These are phyloP conservation scores for Ophiostoma triangulosporum DNA, from an alignment of 2,329 filamentous ascomycete genomes.

Conservation along the genomic window DNA sequence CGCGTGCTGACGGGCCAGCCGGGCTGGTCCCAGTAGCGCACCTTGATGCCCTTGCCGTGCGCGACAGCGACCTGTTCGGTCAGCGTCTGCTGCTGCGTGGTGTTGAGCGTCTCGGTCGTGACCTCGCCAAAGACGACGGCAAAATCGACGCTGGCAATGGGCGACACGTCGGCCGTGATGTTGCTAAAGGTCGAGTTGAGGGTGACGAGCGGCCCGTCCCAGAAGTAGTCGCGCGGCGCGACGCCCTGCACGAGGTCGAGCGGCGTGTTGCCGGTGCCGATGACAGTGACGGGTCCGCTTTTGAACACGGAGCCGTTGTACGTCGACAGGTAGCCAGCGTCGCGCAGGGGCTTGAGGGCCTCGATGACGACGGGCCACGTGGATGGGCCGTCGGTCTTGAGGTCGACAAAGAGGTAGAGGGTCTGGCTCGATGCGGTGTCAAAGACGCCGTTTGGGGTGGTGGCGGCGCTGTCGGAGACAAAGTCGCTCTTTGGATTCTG, in stretches of 20 bases:
- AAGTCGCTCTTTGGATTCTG: constrained; percentile 1
- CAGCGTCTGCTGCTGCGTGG: background rate
- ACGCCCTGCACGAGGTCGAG: background rate
- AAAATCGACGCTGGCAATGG: constrained; percentile 1
- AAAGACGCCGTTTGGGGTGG: background rate
- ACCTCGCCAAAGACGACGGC: background rate
- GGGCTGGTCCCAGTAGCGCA: background rate
- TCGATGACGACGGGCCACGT: background rate
- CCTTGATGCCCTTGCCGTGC: background rate
- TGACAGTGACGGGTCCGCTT: background rate
- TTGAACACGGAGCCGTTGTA: background rate
- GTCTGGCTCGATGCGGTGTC: background rate
- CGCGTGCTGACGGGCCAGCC: constrained; percentile 1
- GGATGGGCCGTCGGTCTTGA: constrained; percentile 1
- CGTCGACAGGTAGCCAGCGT: constrained; percentile 1
- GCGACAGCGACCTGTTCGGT: background rate
- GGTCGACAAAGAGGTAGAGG: constrained; percentile 3
- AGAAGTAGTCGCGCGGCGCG: background rate
- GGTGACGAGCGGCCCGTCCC: background rate
- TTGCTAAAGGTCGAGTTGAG: background rate
- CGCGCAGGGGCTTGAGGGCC: background rate
- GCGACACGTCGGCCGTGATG: background rate
- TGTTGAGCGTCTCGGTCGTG: background rate
- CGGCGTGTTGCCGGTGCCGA: constrained; percentile 3
- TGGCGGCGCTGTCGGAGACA: background rate